A percentile compares a stretch with the other conserved stretches of the same genome.
Evolutionary conservation across 495 filamentous ascomycete species (phyloP).

Genomic region (Mycothermus thermophilus): DNA sequence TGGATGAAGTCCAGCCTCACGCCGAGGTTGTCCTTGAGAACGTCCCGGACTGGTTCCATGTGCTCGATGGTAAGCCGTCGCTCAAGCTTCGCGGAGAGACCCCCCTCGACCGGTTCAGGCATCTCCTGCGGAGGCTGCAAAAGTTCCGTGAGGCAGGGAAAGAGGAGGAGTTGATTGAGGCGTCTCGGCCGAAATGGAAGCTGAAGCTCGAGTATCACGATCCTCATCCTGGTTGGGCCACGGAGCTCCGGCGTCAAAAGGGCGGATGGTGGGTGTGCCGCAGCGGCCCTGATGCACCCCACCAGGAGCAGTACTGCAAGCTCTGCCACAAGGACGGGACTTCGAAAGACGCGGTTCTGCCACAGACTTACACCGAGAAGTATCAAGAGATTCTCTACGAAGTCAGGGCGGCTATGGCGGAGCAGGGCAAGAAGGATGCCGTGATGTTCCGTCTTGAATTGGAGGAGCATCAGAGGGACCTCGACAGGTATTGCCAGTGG

Average conservation of each 20-base stretch:
- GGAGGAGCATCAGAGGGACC: neutral
- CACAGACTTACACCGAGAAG: neutral
- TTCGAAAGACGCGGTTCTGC: neutral
- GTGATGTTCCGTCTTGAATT: neutral
- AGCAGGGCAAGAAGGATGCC: constrained; percentile 1
- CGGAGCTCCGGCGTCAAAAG: constrained; percentile 5
- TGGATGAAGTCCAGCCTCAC: too few species aligned
- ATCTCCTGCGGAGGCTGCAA: constrained; percentile 4
- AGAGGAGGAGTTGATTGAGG: neutral
- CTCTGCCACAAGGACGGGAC: constrained; percentile 9
- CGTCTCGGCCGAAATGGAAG: constrained; percentile 12
- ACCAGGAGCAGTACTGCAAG: constrained; percentile 19
- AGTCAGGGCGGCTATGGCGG: constrained; percentile 7
- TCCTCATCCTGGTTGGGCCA: constrained; percentile 17
- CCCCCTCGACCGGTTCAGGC: constrained; percentile 6
- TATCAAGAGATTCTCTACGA: constrained; percentile 7
- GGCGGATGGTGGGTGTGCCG: constrained; percentile 33
- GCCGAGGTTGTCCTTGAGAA: too few species aligned
- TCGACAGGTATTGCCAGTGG: neutral
- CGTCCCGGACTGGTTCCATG: constrained; percentile 24
- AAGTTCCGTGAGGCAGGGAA: constrained; percentile 1
- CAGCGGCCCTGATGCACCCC: constrained; percentile 16
- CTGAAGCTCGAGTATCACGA: constrained; percentile 27
- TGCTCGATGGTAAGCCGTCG: constrained; percentile 7
- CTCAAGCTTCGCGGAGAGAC: constrained; percentile 5